Base-by-base conservation (phyloP, 2,329 filamentous ascomycete species). In the Ophiostoma perfectum region DNA sequence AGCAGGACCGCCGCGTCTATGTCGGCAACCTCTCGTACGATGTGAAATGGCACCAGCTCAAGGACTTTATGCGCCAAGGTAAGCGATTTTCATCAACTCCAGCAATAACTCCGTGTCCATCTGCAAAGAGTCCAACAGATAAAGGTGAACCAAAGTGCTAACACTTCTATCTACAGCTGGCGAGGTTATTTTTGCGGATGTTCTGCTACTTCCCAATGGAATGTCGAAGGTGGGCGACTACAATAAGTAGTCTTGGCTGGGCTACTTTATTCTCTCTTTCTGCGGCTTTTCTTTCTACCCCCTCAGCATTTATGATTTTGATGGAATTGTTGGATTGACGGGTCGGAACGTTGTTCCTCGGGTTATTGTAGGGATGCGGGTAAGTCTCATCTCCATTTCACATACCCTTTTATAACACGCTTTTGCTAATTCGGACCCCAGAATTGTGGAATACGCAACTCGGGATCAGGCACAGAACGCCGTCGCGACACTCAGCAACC, bases 151-250 rank as follows among this genome's bases (percentile, higher is more conserved):
- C 27, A 41, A 3, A 41, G 6, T 45, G 38, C 14, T 82, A 77
- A 83, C 27, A 27, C 79, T 70, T 70, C 72, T 66, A 72, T 73
- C 68, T 67, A 77, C 81, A 98, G 95, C 95, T 84, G 95, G 95
- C 87, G 94, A 98, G 82, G 95, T 99, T 80, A 88, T 98, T 84
- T 99, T 97, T 84, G 95, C 95, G 84, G 95, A 99, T 87, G 95
- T 99, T 79, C 89, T 99, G 82, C 86, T 97, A 81, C 93, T 99
- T 90, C 95, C 95, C 78, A 99, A 99, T 87, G 95, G 95, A 93
- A 99, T 99, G 95, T 98, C 94, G 92, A 99, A 99, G 94, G 94
- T 98, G 93, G 92, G 92, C 93, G 88, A 89, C 86, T 90, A 91
- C 85, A 88, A 84, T 67, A 45, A 66, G 86, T 93, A 90, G 90